Evolutionary conservation across 208 protist genomes (phyloP), one percentile per base, ranked within the genome.

Genomic region (Leishmania guyanensis): DNA sequence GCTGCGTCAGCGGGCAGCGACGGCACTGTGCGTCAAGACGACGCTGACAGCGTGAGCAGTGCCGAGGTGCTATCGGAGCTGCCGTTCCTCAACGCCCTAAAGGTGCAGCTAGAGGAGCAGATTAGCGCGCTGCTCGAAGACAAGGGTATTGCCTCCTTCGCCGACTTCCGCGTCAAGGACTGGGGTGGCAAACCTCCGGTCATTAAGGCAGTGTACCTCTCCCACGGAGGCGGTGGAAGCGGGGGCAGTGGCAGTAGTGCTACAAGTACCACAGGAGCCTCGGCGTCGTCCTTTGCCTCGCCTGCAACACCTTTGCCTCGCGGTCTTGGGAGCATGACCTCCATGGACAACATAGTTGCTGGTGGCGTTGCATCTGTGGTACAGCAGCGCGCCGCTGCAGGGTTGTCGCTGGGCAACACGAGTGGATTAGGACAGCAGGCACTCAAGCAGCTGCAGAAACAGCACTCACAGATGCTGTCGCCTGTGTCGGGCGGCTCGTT

Each of bases 81-180:
- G 48, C 60, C 78, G 16, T 81, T 82, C n/a, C 70, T 82, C 39
- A 87, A 87, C 65, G 50, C 76, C 12, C 77, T 93, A 1, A 87
- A 91, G 62, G 78, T 66, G 16, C 85, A 87, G 39, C 46, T 95
- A 48, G 93, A 97, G 79, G 93, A 95, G 78, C 88, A 90, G 33
- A 86, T 97, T 56, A 91, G 89, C 56, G 94, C 92, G n/a, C 16
- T 88, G 46, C 84, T 97, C 51, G 92, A 97, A 72, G 94, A 97
- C 80, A 89, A 92, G 46, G 94, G 94, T 53, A 88, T 97, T 54
- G 92, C 94, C 20, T 85, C 89, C 36, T 93, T 88, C 62, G 89
- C 91, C 0, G 86, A 90, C 46, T 93, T 92, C n/a, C 88, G 84
- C 43, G 81, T 97, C 36, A 78, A 90, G 53, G 91, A 91, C 26